Conservation (phyloP, 176 grass and related monocot genomes). For the Echinochloa phyllopogon region DNA sequence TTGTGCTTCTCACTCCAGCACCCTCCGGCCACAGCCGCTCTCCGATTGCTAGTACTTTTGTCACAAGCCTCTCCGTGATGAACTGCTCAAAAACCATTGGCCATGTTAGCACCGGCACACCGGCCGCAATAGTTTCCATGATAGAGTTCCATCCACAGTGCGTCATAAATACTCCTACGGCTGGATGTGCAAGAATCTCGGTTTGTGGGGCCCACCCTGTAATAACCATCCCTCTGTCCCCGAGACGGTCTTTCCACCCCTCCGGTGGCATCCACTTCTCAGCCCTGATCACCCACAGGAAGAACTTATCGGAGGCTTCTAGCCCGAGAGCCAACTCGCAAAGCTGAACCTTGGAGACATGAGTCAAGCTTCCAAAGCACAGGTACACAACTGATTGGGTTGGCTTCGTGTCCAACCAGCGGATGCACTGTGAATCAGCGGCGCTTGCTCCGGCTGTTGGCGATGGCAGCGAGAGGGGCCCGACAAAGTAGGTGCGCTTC, state of each 20-base stretch:
- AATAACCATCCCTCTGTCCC: conserved; percentile 5
- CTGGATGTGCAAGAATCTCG: conserved; percentile 3
- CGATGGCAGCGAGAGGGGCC: conserved; percentile 11
- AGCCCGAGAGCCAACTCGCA: conserved; percentile 42
- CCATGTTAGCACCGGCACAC: conserved; percentile 60
- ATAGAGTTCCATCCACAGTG: conserved; percentile 59
- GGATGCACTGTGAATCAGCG: background rate
- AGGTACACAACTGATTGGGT: conserved; percentile 32
- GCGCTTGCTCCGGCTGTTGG: no score
- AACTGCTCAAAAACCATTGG: conserved; percentile 50
- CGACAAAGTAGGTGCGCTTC: conserved; percentile 36
- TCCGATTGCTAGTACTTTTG: background rate
- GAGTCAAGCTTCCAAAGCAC: conserved; percentile 47
- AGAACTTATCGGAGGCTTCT: conserved; percentile 23
- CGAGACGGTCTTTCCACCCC: conserved; percentile 26
- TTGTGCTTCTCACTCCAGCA: conserved; percentile 6
- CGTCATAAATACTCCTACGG: conserved; percentile 39
- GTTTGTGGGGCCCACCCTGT: conserved; percentile 41
- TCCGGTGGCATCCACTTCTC: background rate
- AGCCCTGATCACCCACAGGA: conserved; percentile 54
- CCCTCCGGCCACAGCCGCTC: background rate
- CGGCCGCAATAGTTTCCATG: conserved; percentile 38
- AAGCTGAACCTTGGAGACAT: conserved; percentile 28
- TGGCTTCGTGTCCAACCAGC: conserved; percentile 37
- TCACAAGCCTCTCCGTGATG: conserved; percentile 36